Conservation (phyloP, 768 basidiomycete genomes). For the Pulveroboletus sp. region DNA sequence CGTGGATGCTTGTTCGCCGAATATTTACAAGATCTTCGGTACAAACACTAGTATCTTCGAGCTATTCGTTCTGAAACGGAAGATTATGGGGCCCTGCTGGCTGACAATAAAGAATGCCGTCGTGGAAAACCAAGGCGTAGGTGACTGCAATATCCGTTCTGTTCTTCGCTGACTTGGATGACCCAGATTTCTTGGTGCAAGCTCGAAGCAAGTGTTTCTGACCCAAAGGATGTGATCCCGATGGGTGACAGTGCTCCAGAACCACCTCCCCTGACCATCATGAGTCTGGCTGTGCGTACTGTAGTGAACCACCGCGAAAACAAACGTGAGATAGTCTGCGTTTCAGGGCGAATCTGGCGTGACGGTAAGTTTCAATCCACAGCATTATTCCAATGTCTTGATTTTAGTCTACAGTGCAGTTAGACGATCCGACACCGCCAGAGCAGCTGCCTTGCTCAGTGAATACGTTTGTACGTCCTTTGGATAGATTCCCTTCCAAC, state of each 20-base stretch:
- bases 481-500: constrained; percentile 79
- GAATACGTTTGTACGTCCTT: constrained; percentile 85
- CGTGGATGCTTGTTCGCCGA: constrained; percentile 67
- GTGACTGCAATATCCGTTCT: constrained; percentile 20
- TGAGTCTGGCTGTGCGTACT: constrained; percentile 83
- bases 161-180: background rate
- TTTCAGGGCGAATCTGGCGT: constrained; percentile 79
- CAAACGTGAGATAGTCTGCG: constrained; percentile 89
- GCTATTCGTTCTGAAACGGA: constrained; percentile 86
- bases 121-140: constrained; percentile 75
- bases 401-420: constrained; percentile 49
- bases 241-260: constrained; percentile 74
- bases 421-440: constrained; percentile 90
- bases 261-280: constrained; percentile 82
- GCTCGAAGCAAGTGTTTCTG: constrained; percentile 74
- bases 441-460: constrained; percentile 78
- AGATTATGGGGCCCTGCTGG: constrained; percentile 99
- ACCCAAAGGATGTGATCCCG: constrained; percentile 87
- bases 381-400: background rate
- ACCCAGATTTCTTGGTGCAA: constrained; percentile 94
- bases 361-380: constrained; percentile 40
- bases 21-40: constrained; percentile 84
- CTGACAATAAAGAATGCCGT: constrained; percentile 73
- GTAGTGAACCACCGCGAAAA: constrained; percentile 93
- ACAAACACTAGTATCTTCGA: constrained; percentile 93